Evolutionary conservation across 2,329 filamentous ascomycete genomes (phyloP), one percentile per base, ranked within the genome.

Genomic region (Penicillium hordei): DNA sequence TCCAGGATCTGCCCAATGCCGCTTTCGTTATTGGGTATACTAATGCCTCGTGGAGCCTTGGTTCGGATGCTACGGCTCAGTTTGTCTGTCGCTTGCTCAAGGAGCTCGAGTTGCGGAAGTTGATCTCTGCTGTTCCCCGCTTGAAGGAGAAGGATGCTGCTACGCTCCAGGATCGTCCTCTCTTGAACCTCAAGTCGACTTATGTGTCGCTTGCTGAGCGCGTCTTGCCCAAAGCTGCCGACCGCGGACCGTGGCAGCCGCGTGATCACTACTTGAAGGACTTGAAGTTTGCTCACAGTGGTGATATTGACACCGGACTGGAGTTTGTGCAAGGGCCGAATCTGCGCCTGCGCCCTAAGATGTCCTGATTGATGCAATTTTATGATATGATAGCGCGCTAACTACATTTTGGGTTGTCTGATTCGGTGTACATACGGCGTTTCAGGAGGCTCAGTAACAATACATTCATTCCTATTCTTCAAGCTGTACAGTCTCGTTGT

Each of bases 1-100:
- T 79, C 27, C 76, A 79, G 59, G 76, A 79, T 58, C 39, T 79
- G 5, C 77, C 77, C 17, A 79, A 79, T 57, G 65, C 75, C 3
- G 67, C 70, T 2, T 75, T 75, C 36, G 65, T 79, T 15, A 72
- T 79, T 48, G 77, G 77, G 0, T 79, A 79, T 56, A 74, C 76
- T 5, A 76, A 78, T 52, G 75, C 75, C 3, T 75, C 75, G 5
- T 79, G 77, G 77, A 79, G 77, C 0, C 65, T 79, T 5, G 77
- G 77, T 8, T 75, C 76, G 1, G 77, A 79, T 58, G 74, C 76
- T 4, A 76, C 76, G 1, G 75, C 76, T 4, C 69, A 70, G 4
- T 70, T 78, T n/a, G 61, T 77, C 50, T 67, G 65, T 21, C 72
- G 77, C 2, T 55, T 79, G 29, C 52, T 79, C 25, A 69, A 71